Percentiles rank a stretch among this genome's conserved stretches.
Evolutionary conservation across 176 grass and related monocot species (phyloP).

Genomic region (Raddia guianensis): DNA sequence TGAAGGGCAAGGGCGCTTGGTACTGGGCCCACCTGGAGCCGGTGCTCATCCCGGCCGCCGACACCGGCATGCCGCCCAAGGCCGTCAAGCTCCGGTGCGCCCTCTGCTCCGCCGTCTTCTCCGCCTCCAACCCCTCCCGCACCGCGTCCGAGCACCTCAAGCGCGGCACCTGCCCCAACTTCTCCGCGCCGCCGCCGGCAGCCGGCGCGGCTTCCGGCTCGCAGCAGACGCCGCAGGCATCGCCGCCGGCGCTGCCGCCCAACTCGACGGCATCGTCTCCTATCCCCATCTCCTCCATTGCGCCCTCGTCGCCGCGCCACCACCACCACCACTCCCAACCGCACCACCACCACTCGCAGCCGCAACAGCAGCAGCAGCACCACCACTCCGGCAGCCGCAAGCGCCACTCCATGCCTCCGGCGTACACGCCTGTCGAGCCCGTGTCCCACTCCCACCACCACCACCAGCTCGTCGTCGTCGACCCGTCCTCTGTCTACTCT

Average conservation of each 20-base stretch:
- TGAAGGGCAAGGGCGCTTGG: conserved; percentile 88
- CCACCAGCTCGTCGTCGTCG: conserved; percentile 32
- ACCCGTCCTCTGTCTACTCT: conserved; percentile 55
- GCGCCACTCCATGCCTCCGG: conserved; percentile 49
- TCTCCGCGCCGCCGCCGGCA: conserved; percentile 48
- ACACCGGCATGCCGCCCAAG: conserved; percentile 66
- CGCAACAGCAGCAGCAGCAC: conserved; percentile 21
- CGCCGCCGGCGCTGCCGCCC: conserved; percentile 43
- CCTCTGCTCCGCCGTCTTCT: conserved; percentile 78
- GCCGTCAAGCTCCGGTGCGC: conserved; percentile 74
- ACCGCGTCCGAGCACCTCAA: conserved; percentile 86
- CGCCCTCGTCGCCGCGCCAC: conserved; percentile 50
- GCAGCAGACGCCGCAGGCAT: conserved; percentile 30
- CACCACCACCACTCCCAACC: conserved; percentile 44
- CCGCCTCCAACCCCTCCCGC: conserved; percentile 70
- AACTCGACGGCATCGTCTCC: conserved; percentile 60
- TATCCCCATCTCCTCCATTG: conserved; percentile 67
- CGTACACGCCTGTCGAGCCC: conserved; percentile 34
- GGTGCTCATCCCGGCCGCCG: conserved; percentile 53
- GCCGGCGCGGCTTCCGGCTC: conserved; percentile 20
- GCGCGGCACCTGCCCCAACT: conserved; percentile 81
- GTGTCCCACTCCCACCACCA: conserved; percentile 45
- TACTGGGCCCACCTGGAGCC: conserved; percentile 83
- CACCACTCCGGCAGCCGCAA: conserved; percentile 50
- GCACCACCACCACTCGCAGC: conserved; percentile 27